Evolutionary conservation across 495 filamentous ascomycete species (phyloP).

Genomic region (Xylaria intraflava): DNA sequence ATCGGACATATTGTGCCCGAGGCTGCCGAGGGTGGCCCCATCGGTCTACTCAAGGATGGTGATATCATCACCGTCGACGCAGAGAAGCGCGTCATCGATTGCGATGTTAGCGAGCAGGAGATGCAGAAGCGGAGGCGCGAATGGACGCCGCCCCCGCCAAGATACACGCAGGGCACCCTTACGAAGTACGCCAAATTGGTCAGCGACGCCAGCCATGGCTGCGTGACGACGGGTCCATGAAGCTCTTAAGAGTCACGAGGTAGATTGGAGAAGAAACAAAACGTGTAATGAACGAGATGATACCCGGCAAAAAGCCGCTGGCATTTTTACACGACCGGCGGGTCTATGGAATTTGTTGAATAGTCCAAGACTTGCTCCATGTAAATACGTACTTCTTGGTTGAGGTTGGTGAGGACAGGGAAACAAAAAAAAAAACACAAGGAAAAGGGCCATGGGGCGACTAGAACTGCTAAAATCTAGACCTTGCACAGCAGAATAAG

Average conservation of each 20-base stretch:
- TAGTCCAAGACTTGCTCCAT: background rate
- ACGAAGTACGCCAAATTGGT: constrained; percentile 69
- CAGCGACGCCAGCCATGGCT: constrained; percentile 70
- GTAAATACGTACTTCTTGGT: background rate
- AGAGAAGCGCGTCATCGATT: constrained; percentile 55
- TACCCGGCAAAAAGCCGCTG: background rate
- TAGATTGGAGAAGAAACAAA: background rate
- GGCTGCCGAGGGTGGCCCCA: constrained; percentile 62
- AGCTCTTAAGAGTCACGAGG: background rate
- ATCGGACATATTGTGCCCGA: constrained; percentile 72
- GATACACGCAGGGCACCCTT: constrained; percentile 66
- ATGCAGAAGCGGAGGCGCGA: constrained; percentile 56
- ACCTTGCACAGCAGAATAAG: background rate
- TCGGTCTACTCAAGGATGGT: constrained; percentile 61
- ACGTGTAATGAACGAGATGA: constrained; percentile 1
- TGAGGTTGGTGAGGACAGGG: background rate
- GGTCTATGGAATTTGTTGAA: background rate
- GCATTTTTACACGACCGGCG: background rate
- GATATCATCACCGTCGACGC: constrained; percentile 68
- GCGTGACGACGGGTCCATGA: constrained; percentile 58
- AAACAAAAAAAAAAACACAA: background rate
- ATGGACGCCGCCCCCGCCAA: constrained; percentile 58
- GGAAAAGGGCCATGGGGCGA: too few relatives aligned
- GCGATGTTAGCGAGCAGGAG: constrained; percentile 55
- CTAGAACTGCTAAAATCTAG: background rate